Base-by-base conservation (phyloP, 2,329 filamentous ascomycete species). In the Epichloe gansuensis region DNA sequence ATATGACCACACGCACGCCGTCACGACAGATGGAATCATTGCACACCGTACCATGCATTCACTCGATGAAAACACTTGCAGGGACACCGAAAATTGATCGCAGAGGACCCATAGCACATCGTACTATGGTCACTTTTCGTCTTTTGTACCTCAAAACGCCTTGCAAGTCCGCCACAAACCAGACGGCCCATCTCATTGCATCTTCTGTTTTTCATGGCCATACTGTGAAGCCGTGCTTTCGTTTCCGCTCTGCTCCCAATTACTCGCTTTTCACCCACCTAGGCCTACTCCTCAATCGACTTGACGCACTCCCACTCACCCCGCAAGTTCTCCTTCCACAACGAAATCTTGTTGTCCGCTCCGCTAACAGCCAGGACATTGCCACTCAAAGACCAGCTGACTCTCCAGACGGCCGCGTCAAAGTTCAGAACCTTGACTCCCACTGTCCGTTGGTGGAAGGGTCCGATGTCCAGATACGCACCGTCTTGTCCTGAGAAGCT, bases 301-400 rank as follows among this genome's bases (percentile, higher is more conserved):
- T 95, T 96, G 59, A 97, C 88, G 63, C 87, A 88, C 72, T 97
- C 91, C 93, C 93, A 98, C 66, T 95, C 88, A 52, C 93, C 93
- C 67, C 86, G 87, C 61, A 98, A 75, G 67, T 95, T 95, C 79
- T 98, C 93, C 79, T 97, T 98, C 91, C 91, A 98, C 68, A 98
- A 71, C 51, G 86, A 94, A 52, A 98, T 91, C 73, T 94, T 91
- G 76, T 98, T 98, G 72, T 98, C 91, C 28, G 86, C 88, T 41
- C 89, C 89, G 65, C 87, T 93, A 57, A 96, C 89, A 9, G 93
- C 93, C 62, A 98, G 76, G 21, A 97, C 91, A 67, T 98, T 98
- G 50, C 93, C 93, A 69, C 89, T 95, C 65, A 97, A 75, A 62
- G 90, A 95, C 93, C 93, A 98, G 76, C 89, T 96, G 46, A 96